These are phyloP conservation scores for Taxawa tesnikishii DNA, from an alignment of 2,329 filamentous ascomycete genomes.

Conservation along the genomic window DNA sequence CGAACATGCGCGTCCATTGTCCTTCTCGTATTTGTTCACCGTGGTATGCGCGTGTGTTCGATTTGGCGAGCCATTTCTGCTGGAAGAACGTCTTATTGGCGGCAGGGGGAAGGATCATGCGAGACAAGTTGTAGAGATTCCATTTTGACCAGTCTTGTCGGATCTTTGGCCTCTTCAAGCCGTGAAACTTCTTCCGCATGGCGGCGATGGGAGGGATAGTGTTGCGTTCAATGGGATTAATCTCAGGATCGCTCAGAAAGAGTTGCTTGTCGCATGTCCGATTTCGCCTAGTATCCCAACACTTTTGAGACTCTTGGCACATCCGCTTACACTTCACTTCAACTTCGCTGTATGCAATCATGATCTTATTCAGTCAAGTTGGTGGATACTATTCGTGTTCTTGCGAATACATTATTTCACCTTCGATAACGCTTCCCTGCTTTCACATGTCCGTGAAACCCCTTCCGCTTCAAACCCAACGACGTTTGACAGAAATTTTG, in stretches of 20 bases:
- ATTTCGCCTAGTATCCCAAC: neutral
- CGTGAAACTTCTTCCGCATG: slow-evolving; percentile 9
- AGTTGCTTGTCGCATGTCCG: neutral
- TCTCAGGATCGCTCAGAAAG: neutral
- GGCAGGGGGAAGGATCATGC: slow-evolving; percentile 34
- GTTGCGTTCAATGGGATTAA: neutral
- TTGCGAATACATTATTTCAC: too few species aligned
- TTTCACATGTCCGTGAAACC: neutral
- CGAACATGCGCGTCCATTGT: slow-evolving; percentile 92
- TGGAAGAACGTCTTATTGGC: slow-evolving; percentile 70
- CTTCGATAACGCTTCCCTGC: neutral
- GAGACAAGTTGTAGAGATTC: slow-evolving; percentile 80
- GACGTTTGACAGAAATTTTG: neutral
- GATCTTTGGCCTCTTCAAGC: slow-evolving; percentile 48
- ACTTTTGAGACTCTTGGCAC: slow-evolving; percentile 8
- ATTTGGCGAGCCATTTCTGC: slow-evolving; percentile 94
- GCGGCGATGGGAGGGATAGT: neutral
- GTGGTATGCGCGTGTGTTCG: slow-evolving; percentile 74
- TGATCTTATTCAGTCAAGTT: neutral
- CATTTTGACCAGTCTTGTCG: slow-evolving; percentile 96
- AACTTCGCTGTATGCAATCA: neutral
- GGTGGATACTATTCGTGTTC: too few species aligned
- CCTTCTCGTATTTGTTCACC: slow-evolving; percentile 88
- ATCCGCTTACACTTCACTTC: neutral
- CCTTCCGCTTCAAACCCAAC: neutral